A percentile compares a stretch with the other conserved stretches of the same genome.
phyloP scores from a whole-genome alignment of 495 filamentous ascomycete species.

The Neurospora sp. region DNA sequence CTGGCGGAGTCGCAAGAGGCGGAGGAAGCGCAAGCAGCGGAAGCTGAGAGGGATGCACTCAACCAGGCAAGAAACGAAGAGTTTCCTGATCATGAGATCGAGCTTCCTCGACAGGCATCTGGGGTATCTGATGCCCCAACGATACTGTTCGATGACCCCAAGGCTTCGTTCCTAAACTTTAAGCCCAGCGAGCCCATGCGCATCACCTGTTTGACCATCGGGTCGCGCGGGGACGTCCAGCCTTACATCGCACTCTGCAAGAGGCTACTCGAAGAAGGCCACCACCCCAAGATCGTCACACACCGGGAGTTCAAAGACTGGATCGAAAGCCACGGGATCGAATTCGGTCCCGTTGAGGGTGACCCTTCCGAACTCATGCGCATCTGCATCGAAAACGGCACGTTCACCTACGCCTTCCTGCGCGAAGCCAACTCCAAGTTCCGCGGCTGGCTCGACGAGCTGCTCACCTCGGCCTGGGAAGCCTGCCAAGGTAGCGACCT shows the following conservation, averaged over 20 bases:
- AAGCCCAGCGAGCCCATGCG: constrained; percentile 72
- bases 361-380: constrained; percentile 93
- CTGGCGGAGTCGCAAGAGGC: constrained; percentile 67
- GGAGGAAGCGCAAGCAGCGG: constrained; percentile 64
- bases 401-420: constrained; percentile 90
- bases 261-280: constrained; percentile 77
- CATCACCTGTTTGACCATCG: constrained; percentile 94
- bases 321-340: constrained; percentile 85
- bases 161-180: constrained; percentile 88
- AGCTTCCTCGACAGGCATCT: constrained; percentile 42
- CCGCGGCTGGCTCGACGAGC: constrained; percentile 84
- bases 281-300: constrained; percentile 79
- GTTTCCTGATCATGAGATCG: constrained; percentile 47
- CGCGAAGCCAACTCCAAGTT: constrained; percentile 81
- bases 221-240: constrained; percentile 91
- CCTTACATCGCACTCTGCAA: constrained; percentile 97
- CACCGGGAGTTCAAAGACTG: constrained; percentile 83
- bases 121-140: constrained; percentile 49
- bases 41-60: constrained; percentile 71
- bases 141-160: constrained; percentile 85
- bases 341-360: constrained; percentile 77
- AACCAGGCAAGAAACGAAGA: constrained; percentile 64
- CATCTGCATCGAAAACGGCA: constrained; percentile 92
- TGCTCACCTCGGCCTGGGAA: constrained; percentile 73
- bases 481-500: constrained; percentile 84